Evolutionary conservation across 148 eudicot genomes (phyloP).

Genomic region (Vaccinium myrtillus): DNA sequence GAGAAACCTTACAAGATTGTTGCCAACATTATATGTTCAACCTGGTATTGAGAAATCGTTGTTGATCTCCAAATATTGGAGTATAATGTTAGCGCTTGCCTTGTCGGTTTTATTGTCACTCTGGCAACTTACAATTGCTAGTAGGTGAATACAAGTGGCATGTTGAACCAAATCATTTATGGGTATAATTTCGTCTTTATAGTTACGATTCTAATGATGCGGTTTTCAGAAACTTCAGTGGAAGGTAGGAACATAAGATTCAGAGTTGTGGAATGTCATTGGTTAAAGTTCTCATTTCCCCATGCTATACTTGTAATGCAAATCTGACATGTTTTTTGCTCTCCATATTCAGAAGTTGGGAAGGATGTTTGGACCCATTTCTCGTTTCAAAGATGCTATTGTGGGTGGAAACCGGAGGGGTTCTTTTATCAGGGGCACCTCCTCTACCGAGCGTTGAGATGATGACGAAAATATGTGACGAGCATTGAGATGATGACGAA

Average conservation of each 20-base stretch:
- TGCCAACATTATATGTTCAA: neutral
- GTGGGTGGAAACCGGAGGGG: conserved; percentile 46
- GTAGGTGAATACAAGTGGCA: neutral
- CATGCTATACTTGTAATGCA: neutral
- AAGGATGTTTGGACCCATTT: conserved; percentile 45
- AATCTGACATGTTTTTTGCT: conserved; percentile 3
- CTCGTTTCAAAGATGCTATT: conserved; percentile 53
- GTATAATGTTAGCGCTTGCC: neutral
- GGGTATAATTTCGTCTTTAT: neutral
- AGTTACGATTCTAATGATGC: neutral
- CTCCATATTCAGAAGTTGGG: conserved; percentile 30
- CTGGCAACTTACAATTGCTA: neutral
- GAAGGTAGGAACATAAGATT: neutral
- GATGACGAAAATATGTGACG: conserved; percentile 17
- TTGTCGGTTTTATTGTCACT: neutral
- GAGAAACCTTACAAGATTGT: neutral
- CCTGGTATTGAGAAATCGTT: neutral
- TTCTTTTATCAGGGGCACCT: conserved; percentile 32
- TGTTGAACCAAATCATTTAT: neutral
- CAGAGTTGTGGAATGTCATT: neutral
- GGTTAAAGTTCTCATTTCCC: neutral
- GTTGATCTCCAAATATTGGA: neutral
- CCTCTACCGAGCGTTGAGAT: conserved; percentile 39
- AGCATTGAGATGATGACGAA: neutral
- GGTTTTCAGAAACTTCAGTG: neutral